Evolutionary conservation across 1,139 yeast genomes (phyloP), one percentile per base, ranked within the genome.

Genomic region (Yamadazyma oceani): DNA sequence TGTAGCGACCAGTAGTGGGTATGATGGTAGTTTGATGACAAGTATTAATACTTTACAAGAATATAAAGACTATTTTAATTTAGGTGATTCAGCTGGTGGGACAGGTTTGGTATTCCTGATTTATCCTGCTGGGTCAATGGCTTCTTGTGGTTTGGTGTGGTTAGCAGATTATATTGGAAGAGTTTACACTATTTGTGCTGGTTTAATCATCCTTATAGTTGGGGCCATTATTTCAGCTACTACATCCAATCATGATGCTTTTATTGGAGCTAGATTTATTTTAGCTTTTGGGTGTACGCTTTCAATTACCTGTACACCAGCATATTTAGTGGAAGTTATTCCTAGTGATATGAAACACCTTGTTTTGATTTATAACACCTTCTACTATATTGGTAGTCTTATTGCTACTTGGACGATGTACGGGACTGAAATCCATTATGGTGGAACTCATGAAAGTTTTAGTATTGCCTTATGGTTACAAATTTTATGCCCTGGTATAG

Each of bases 51-150:
- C 55, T 8, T 40, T 47, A 23, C 48, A 45, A 3, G 49, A 45
- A 31, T 54, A 46, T 31, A 26, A 44, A 10, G 48, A 42, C 10
- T 45, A 48, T 24, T 53, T 51, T 30, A 34, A 44, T 13, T 36
- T 49, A 11, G 39, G 34, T 32, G 37, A 37, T 12, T 37, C 43
- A 17, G 41, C 57, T 15, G 46, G 47, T n/a, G 45, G 48, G 3
- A 52, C 57, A 13, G 57, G 57, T n/a, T 42, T 54, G 13, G 50
- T 54, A 13, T 49, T 54, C 32, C 43, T 51, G 4, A 54, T 54
- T 30, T 54, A 43, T 32, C 44, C 51, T 6, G 48, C 52, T 29
- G 59, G 54, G 3, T 47, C 46, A 13, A 45, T 54, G 34, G 43
- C 42, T 37, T 50, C 53, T 5, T 42, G 45, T n/a, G 38, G 43